A percentile compares a stretch with the other conserved stretches of the same genome.
Evolutionary conservation across 2,329 filamentous ascomycete species (phyloP).

Genomic region (Ophiostoma montium): DNA sequence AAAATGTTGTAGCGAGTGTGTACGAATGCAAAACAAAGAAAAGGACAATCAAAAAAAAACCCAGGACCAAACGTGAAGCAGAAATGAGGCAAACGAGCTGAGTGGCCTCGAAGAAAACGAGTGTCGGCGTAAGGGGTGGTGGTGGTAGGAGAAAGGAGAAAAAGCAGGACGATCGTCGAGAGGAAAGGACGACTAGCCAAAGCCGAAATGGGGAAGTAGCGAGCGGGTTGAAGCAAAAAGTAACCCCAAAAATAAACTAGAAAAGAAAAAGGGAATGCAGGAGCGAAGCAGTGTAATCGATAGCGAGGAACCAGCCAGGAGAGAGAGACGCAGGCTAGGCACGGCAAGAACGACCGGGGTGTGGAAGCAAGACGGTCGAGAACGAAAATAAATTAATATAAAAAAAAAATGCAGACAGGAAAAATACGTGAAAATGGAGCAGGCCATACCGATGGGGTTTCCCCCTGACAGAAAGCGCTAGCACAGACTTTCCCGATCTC

Average conservation of each 20-base stretch:
- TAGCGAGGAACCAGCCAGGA: not conserved
- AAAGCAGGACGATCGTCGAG: not conserved
- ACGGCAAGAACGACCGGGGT: no score
- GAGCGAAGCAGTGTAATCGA: not conserved
- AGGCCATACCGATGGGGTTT: no score
- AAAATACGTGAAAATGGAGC: no score
- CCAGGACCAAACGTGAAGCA: not conserved
- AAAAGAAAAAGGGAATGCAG: not conserved
- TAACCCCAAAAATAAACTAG: not conserved
- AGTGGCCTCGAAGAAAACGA: conserved; percentile 5
- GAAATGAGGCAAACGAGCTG: conserved; percentile 2
- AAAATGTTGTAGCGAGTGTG: not conserved
- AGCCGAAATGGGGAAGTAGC: not conserved
- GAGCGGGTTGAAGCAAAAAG: not conserved
- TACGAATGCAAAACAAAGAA: not conserved
- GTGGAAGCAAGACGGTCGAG: no score
- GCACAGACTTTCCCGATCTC: no score
- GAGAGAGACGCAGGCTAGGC: not conserved
- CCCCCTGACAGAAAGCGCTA: no score
- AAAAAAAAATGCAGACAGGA: no score
- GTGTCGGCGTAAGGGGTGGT: not conserved
- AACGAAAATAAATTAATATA: no score
- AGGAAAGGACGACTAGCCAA: not conserved
- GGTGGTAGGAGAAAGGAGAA: not conserved
- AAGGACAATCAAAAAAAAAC: not conserved